These are phyloP conservation scores for Protoeuglena noctilucae DNA, from an alignment of 139 green algal species.

Conservation along the genomic window DNA sequence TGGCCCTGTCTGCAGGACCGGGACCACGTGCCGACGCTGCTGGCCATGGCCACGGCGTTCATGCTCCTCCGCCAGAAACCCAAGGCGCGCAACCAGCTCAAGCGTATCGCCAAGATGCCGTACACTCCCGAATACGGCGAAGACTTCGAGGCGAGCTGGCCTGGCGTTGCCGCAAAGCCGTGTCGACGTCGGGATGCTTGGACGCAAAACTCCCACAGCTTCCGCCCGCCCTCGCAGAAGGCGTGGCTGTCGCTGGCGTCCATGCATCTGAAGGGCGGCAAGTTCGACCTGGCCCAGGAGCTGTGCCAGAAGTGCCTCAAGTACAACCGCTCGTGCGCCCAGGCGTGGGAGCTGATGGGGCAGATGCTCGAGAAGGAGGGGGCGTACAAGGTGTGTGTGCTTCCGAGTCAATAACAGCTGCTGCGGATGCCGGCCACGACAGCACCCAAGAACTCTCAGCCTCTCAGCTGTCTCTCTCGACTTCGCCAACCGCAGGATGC, in stretches of 20 bases:
- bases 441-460: too few relatives aligned
- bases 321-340: constrained; percentile 63
- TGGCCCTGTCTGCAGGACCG: constrained; percentile 13
- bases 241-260: constrained; percentile 61
- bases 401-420: too few relatives aligned
- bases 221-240: too few relatives aligned
- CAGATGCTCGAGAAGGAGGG: constrained; percentile 55
- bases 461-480: too few relatives aligned
- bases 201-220: too few relatives aligned
- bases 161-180: too few relatives aligned
- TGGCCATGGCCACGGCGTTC: constrained; percentile 53
- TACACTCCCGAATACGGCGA: constrained; percentile 52
- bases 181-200: too few relatives aligned
- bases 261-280: constrained; percentile 45
- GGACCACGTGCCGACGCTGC: constrained; percentile 51
- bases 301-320: constrained; percentile 57
- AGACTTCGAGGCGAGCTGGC: constrained; percentile 47
- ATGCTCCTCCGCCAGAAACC: constrained; percentile 54
- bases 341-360: constrained; percentile 55
- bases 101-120: constrained; percentile 40
- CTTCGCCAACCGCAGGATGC: constrained; percentile 46
- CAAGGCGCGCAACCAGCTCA: constrained; percentile 49
- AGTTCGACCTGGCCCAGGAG: constrained; percentile 31
- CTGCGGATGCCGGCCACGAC: too few relatives aligned
- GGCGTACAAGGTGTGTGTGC: constrained; percentile 38